A percentile compares a stretch with the other conserved stretches of the same genome.
These are phyloP conservation scores for Helotiales sp. DNA, from an alignment of 2,329 filamentous ascomycete genomes.

Conservation along the genomic window DNA sequence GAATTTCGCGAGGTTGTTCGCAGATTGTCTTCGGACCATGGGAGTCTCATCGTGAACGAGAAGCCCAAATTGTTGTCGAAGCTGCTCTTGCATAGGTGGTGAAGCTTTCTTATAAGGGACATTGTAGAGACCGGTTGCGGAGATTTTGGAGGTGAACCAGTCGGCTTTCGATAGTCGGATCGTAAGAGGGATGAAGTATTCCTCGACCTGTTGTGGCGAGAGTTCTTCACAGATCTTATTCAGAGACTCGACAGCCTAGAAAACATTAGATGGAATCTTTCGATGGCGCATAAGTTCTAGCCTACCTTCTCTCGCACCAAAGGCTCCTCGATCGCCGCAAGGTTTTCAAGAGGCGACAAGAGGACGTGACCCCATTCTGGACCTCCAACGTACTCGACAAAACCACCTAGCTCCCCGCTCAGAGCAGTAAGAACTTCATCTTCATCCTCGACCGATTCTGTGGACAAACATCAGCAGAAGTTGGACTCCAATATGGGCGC, in stretches of 20 bases:
- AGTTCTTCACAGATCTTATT: slow-evolving; percentile 98
- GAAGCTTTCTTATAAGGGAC: slow-evolving; percentile 92
- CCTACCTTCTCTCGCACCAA: slow-evolving; percentile 95
- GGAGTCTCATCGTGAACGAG: slow-evolving; percentile 98
- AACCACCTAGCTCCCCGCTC: slow-evolving; percentile 94
- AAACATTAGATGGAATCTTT: slow-evolving; percentile 26
- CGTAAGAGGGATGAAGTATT: slow-evolving; percentile 95
- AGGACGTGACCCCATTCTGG: slow-evolving; percentile 94
- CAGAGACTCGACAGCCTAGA: slow-evolving; percentile 92
- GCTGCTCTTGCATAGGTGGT: slow-evolving; percentile 83
- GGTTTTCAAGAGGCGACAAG: slow-evolving; percentile 94
- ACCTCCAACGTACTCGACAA: slow-evolving; percentile 97
- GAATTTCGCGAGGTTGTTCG: slow-evolving; percentile 95
- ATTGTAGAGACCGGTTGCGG: slow-evolving; percentile 93
- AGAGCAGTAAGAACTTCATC: slow-evolving; percentile 97
- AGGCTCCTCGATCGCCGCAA: slow-evolving; percentile 97
- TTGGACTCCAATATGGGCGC: not conserved
- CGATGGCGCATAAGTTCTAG: not conserved
- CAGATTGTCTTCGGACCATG: slow-evolving; percentile 96
- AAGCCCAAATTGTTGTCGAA: slow-evolving; percentile 88
- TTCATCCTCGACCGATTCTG: slow-evolving; percentile 98
- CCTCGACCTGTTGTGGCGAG: slow-evolving; percentile 90
- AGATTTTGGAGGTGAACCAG: slow-evolving; percentile 99
- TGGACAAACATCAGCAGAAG: slow-evolving; percentile 42
- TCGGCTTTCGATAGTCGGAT: slow-evolving; percentile 97